Conservation (phyloP, 1,284 basidiomycete species). For the Schizopora paradoxa region DNA sequence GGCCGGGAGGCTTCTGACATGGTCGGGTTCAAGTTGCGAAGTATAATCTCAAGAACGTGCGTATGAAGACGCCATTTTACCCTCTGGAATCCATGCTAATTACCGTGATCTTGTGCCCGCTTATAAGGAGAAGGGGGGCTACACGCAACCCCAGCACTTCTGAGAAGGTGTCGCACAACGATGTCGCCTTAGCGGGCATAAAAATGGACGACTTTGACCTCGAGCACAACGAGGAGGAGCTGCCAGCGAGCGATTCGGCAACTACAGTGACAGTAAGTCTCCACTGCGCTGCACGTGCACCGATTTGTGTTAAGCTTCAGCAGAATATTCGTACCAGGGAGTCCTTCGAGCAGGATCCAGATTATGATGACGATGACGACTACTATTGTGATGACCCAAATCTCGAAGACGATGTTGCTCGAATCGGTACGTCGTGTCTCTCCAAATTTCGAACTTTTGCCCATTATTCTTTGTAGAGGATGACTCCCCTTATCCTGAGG, state of each 20-base stretch:
- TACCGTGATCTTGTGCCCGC: too few species aligned
- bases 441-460: too few species aligned
- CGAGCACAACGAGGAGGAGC: slow-evolving; percentile 13
- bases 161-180: slow-evolving; percentile 9
- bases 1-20: too few species aligned
- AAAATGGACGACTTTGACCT: slow-evolving; percentile 15
- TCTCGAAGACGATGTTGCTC: slow-evolving; percentile 13
- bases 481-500: slow-evolving; percentile 21
- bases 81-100: too few species aligned
- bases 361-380: slow-evolving; percentile 11
- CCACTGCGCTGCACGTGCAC: not conserved
- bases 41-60: too few species aligned
- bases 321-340: slow-evolving; percentile 10
- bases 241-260: slow-evolving; percentile 3
- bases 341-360: slow-evolving; percentile 4
- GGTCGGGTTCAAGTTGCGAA: too few species aligned
- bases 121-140: too few species aligned
- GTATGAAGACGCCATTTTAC: too few species aligned
- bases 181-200: slow-evolving; percentile 17
- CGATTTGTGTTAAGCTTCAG: not conserved
- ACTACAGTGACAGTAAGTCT: slow-evolving; percentile 12
- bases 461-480: slow-evolving; percentile 2
- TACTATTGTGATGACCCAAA: slow-evolving; percentile 16
- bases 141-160: slow-evolving; percentile 12
- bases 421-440: slow-evolving; percentile 5